These are phyloP conservation scores for Fusarium metavorans DNA, from an alignment of 2,329 filamentous ascomycete species.

Conservation along the genomic window DNA sequence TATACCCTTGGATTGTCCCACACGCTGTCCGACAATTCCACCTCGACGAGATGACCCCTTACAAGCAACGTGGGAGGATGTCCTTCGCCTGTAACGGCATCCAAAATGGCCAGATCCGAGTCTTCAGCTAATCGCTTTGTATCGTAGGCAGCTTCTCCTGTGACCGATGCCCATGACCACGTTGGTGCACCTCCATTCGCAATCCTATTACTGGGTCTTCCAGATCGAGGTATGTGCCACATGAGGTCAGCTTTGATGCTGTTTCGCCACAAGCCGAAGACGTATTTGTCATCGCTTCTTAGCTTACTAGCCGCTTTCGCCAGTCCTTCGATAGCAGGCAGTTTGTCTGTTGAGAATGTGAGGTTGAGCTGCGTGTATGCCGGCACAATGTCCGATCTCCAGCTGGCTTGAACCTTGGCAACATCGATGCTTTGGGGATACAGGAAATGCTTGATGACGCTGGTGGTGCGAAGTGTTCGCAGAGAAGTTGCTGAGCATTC, in stretches of 20 bases:
- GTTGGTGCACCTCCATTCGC: not conserved
- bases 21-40: not conserved
- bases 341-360: not conserved
- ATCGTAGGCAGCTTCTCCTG: not conserved
- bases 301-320: not conserved
- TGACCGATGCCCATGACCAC: not conserved
- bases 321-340: not conserved
- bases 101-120: not conserved
- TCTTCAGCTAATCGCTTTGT: not conserved
- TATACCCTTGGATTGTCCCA: not conserved
- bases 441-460: not conserved
- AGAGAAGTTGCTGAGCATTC: not conserved
- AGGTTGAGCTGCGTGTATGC: not conserved
- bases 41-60: not conserved
- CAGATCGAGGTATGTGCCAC: not conserved
- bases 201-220: not conserved
- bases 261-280: not conserved
- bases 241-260: not conserved
- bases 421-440: not conserved
- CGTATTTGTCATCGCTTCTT: not conserved
- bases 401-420: not conserved
- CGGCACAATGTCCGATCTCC: not conserved
- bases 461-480: not conserved
- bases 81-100: not conserved
- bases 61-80: not conserved